phyloP scores from a whole-genome alignment of 2,329 filamentous ascomycete genomes.

The Thielaviopsis euricoi region DNA sequence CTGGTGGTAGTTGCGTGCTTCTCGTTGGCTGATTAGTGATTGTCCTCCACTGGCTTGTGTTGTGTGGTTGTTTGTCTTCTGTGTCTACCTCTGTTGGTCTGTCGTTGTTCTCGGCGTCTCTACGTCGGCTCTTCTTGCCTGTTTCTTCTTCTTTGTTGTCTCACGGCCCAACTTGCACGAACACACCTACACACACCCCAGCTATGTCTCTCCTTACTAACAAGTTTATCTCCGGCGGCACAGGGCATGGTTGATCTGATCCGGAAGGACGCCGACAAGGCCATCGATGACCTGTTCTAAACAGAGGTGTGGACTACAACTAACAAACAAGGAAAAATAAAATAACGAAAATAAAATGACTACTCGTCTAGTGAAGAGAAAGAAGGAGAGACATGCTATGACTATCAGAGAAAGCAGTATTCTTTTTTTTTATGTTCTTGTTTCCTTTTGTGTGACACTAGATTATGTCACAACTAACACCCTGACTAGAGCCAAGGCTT shows the following conservation, averaged over 20 bases:
- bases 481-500: no score
- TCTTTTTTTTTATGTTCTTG: no score
- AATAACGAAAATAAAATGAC: background rate
- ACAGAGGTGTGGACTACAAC: background rate
- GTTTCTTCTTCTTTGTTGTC: background rate
- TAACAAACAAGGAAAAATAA: background rate
- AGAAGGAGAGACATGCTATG: background rate
- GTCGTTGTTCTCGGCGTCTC: background rate
- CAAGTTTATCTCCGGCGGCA: background rate
- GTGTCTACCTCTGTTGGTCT: background rate
- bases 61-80: background rate
- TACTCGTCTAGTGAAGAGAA: background rate
- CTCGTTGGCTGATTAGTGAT: no score
- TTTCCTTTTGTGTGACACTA: background rate
- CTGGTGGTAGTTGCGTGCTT: no score
- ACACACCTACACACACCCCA: no score
- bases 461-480: background rate
- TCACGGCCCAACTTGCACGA: background rate
- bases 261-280: constrained; percentile 83
- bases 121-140: background rate
- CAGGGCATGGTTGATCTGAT: constrained; percentile 93
- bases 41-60: background rate
- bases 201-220: background rate
- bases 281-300: constrained; percentile 69
- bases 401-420: no score